Base-by-base conservation (phyloP, 2,329 filamentous ascomycete species). In the Daldinia sp. region DNA sequence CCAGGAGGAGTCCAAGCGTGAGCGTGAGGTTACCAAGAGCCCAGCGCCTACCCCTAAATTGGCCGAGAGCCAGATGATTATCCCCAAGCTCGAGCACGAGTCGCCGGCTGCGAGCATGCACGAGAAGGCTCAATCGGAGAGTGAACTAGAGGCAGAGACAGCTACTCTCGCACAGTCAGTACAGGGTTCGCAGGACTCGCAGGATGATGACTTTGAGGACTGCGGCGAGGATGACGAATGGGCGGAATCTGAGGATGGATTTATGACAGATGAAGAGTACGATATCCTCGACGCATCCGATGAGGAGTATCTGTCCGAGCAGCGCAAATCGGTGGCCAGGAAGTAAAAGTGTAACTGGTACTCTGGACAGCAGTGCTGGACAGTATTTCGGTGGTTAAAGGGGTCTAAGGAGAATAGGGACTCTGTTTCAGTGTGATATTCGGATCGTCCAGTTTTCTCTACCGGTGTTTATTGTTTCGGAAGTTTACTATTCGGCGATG, bases 191-290 rank as follows among this genome's bases (percentile, higher is more conserved):
- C 65, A 66, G 9, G 65, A 69, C 5, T 73, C 65, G 42, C 77
- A 82, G 51, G 80, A 79, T 18, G 85, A 89, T 20, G 82, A 86
- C 53, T 84, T 84, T 53, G 85, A 86, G 70, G 85, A 87, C 55
- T 85, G 83, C 68, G 82, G 80, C 37, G 84, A 86, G 60, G 84
- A 83, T 39, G 88, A 89, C n/a, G 90, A 90, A 53, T 89, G 87
- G 84, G 81, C 80, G n/a, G 83, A 84, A 41, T 87, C 86, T 0
- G 88, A 90, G 12, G 89, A 92, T 67, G 92, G 91, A 12, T 98
- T 97, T 85, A 82, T 97, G 85, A 98, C 96, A 0, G 96, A 99
- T 72, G 96, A 98, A 80, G 96, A 99, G 82, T 99, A 98, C 79
- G 96, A 99, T 76, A 94, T 98, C 72, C 89, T 98, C 51, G 94